These are phyloP conservation scores for Thielaviopsis musarum DNA, from an alignment of 2,329 filamentous ascomycete species.

Conservation along the genomic window DNA sequence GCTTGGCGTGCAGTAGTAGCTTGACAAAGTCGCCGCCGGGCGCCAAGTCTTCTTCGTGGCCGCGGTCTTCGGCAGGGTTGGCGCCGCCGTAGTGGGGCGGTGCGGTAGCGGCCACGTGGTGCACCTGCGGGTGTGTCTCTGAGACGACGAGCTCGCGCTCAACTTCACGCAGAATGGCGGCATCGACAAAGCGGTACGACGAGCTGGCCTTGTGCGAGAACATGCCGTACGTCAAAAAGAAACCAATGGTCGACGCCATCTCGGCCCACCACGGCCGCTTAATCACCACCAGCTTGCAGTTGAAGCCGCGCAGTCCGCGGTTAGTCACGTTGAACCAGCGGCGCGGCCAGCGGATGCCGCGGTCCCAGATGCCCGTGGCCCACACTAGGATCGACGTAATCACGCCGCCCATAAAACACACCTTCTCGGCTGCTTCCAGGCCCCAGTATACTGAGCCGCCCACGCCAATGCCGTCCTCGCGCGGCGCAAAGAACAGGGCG, in stretches of 20 bases:
- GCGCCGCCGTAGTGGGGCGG: neutral
- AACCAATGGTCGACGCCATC: slow-evolving; percentile 51
- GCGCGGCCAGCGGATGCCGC: slow-evolving; percentile 83
- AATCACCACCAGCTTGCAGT: slow-evolving; percentile 87
- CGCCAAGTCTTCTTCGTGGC: slow-evolving; percentile 78
- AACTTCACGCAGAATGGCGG: slow-evolving; percentile 39
- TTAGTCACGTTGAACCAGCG: slow-evolving; percentile 84
- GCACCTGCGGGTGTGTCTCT: slow-evolving; percentile 25
- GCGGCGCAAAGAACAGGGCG: slow-evolving; percentile 83
- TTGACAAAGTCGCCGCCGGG: slow-evolving; percentile 85
- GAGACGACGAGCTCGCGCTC: slow-evolving; percentile 39
- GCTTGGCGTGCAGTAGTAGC: slow-evolving; percentile 77
- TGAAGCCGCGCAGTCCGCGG: slow-evolving; percentile 76
- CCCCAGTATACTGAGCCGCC: slow-evolving; percentile 96
- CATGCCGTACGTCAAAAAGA: slow-evolving; percentile 60
- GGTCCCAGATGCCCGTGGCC: slow-evolving; percentile 92
- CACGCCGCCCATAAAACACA: slow-evolving; percentile 80
- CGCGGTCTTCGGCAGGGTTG: slow-evolving; percentile 35
- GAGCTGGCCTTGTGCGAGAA: slow-evolving; percentile 52
- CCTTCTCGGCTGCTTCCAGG: slow-evolving; percentile 74
- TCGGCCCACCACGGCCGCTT: slow-evolving; percentile 72
- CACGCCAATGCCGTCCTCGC: slow-evolving; percentile 80
- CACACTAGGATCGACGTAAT: slow-evolving; percentile 78
- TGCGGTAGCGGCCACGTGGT: slow-evolving; percentile 13
- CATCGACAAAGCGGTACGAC: slow-evolving; percentile 63